phyloP scores from a whole-genome alignment of 371 early-diverging fungal species.

The Mucor piriformis region DNA sequence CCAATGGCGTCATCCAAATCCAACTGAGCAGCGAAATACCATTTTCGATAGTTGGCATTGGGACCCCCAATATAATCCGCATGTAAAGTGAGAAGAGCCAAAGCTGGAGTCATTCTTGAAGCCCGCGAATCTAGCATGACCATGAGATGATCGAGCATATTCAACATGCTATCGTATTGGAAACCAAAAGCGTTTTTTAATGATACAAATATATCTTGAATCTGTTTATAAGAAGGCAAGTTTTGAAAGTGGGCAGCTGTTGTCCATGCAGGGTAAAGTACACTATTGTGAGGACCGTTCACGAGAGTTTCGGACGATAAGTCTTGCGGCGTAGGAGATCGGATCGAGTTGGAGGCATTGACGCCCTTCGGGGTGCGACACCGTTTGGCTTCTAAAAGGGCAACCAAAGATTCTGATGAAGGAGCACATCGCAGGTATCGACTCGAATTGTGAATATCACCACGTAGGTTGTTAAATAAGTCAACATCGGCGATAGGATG shows the following conservation, averaged over 20 bases:
- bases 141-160: constrained; percentile 78
- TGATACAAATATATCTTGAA: constrained; percentile 68
- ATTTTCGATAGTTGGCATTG: constrained; percentile 82
- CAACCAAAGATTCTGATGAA: constrained; percentile 72
- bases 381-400: constrained; percentile 67
- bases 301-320: constrained; percentile 19
- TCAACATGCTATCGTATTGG: constrained; percentile 78
- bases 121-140: constrained; percentile 84
- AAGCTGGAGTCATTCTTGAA: constrained; percentile 73
- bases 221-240: constrained; percentile 66
- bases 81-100: constrained; percentile 78
- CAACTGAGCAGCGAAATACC: constrained; percentile 82
- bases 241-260: constrained; percentile 50
- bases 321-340: constrained; percentile 12
- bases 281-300: constrained; percentile 21
- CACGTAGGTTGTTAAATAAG: constrained; percentile 61
- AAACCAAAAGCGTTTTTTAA: constrained; percentile 76
- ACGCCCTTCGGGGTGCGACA: constrained; percentile 21
- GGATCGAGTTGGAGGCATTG: constrained; percentile 6
- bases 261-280: constrained; percentile 70
- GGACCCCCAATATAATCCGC: constrained; percentile 86
- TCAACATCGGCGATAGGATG: constrained; percentile 51
- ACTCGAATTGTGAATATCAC: constrained; percentile 59
- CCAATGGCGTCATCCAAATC: constrained; percentile 64
- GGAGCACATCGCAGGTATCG: constrained; percentile 75